Evolutionary conservation across 2,329 filamentous ascomycete genomes (phyloP), one percentile per base, ranked within the genome.

Genomic region (Lizonia empirigonia): DNA sequence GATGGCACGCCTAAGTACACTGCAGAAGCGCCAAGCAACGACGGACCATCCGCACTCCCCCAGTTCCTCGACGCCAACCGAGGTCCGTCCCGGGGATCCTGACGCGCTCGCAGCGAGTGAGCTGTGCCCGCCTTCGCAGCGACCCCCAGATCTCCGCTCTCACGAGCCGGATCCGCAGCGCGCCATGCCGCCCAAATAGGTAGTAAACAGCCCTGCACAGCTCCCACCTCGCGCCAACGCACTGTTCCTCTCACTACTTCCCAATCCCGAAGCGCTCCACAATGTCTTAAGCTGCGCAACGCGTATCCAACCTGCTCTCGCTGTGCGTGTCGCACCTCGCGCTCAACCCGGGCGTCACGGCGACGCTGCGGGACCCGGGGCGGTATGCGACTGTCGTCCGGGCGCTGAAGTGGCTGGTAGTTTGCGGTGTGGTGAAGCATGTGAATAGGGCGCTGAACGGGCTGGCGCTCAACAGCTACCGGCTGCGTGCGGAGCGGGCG

Each of bases 401-500:
- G 19, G 54, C 53, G 1, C 52, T 74, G 30, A 70, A 70, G 33
- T 60, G 59, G 60, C 57, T 70, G 15, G 53, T 73, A 15, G 62
- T 58, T 1, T 40, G 72, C 6, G 74, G 76, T 4, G 30, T 76
- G 2, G 49, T 63, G 38, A 59, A 55, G 56, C 59, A 50, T 1
- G 44, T 63, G 19, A 73, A 73, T 33, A 52, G 55, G 15, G 53
- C 58, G 24, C 55, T 73, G 5, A 74, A 71, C 24, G 53, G 58
- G 7, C 44, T 70, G 10, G 70, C 71, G 16, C 56, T 72, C 19
- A 73, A 78, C 65, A 69, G 73, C 35, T 78, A 73, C 64, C 68
- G 71, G 10, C 40, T 73, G 9, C 62, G 57, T 38, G 69, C 68
- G 6, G 66, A 72, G 50, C 71, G 70, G 52, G 63, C 68, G 38